Conservation (phyloP, 345 rosid genomes). For the Eucalyptus marginata region DNA sequence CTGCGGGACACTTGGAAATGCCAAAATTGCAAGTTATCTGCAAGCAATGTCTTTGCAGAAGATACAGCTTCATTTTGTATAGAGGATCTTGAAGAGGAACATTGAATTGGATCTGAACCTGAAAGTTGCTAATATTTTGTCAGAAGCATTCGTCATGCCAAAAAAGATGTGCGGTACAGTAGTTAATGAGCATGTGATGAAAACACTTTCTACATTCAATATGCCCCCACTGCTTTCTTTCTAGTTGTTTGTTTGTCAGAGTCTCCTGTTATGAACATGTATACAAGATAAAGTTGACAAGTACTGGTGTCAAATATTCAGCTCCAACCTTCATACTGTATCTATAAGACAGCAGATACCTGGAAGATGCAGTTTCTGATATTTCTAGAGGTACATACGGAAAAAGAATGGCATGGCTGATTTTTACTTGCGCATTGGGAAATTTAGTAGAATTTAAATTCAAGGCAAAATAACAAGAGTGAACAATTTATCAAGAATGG, state of each 20-base stretch:
- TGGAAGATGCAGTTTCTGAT: background rate
- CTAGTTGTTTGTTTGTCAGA: background rate
- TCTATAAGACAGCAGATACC: background rate
- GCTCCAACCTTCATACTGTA: background rate
- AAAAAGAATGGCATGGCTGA: background rate
- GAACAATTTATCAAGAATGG: background rate
- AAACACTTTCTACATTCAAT: background rate
- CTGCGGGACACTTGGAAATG: background rate
- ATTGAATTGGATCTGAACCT: constrained; percentile 49
- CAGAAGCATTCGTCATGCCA: background rate
- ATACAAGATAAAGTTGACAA: background rate
- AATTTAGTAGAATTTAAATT: background rate
- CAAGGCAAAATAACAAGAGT: background rate
- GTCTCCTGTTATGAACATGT: background rate
- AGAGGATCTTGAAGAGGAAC: constrained; percentile 38
- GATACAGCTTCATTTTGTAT: constrained; percentile 35
- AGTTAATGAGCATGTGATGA: background rate
- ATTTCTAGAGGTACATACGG: background rate
- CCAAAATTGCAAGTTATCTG: background rate
- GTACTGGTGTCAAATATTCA: background rate
- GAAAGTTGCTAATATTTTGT: constrained; percentile 6
- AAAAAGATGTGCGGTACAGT: background rate
- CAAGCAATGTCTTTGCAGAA: constrained; percentile 30
- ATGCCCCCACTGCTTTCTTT: background rate
- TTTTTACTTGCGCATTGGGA: background rate